Percentiles rank a stretch among this genome's conserved stretches.
These are phyloP conservation scores for Nannizziopsis arthrosporioides DNA, from an alignment of 2,329 filamentous ascomycete species.

Conservation along the genomic window DNA sequence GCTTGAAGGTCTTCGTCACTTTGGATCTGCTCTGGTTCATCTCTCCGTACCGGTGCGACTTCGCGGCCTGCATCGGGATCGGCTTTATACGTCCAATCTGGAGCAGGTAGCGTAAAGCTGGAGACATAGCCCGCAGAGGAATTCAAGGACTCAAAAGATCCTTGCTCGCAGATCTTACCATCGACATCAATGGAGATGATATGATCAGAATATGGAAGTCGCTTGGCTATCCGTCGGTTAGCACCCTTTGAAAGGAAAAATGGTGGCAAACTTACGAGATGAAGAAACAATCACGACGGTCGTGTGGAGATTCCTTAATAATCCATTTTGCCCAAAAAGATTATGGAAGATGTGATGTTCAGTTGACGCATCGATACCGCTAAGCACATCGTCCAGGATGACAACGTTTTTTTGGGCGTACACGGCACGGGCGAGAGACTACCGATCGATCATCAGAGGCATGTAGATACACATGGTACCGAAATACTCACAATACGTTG, in stretches of 20 bases:
- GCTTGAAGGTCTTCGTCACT: conserved; percentile 18
- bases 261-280: conserved; percentile 19
- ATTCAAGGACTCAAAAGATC: conserved; percentile 29
- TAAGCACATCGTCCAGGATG: conserved; percentile 43
- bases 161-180: conserved; percentile 34
- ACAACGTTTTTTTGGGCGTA: conserved; percentile 40
- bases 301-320: conserved; percentile 32
- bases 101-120: conserved; percentile 26
- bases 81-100: conserved; percentile 22
- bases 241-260: not conserved
- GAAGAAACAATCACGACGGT: conserved; percentile 33
- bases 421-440: conserved; percentile 42
- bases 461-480: not conserved
- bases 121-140: conserved; percentile 31
- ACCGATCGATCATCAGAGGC: not conserved
- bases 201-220: conserved; percentile 33
- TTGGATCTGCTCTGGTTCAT: conserved; percentile 5
- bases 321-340: conserved; percentile 37
- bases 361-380: conserved; percentile 40
- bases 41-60: not conserved
- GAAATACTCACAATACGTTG: conserved; percentile 36
- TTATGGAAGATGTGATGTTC: conserved; percentile 40
- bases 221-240: conserved; percentile 23
- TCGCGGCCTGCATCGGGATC: conserved; percentile 3
- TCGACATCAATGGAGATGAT: conserved; percentile 31